These are phyloP conservation scores for Candida neerlandica DNA, from an alignment of 1,139 yeast genomes.

Conservation along the genomic window DNA sequence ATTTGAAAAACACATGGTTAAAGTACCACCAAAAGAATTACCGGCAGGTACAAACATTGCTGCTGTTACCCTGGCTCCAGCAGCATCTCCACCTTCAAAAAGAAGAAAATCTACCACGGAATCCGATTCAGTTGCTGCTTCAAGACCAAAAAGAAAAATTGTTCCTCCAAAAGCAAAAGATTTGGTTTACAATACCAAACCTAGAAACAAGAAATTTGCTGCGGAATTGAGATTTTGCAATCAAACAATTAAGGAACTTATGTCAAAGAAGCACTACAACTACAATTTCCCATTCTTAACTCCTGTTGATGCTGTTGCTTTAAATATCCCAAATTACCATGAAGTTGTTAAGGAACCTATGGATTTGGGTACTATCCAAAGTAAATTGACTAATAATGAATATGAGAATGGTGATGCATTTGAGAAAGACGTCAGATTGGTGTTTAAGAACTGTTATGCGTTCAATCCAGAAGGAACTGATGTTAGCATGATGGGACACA, in stretches of 20 bases:
- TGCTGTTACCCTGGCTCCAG: constrained; percentile 39
- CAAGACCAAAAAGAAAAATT: constrained; percentile 89
- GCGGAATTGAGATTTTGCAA: constrained; percentile 88
- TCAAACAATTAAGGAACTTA: constrained; percentile 78
- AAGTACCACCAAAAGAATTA: constrained; percentile 81
- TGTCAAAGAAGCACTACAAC: constrained; percentile 78
- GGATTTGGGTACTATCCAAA: constrained; percentile 88
- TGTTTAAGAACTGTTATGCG: constrained; percentile 84
- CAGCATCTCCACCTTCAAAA: constrained; percentile 37
- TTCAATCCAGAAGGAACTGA: constrained; percentile 97
- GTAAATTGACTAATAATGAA: constrained; percentile 80
- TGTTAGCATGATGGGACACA: constrained; percentile 93
- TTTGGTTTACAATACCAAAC: constrained; percentile 86
- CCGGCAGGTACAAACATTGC: constrained; percentile 54
- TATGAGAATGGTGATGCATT: constrained; percentile 90
- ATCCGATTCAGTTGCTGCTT: constrained; percentile 46
- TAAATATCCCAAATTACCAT: constrained; percentile 86
- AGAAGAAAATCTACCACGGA: constrained; percentile 44
- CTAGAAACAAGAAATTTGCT: constrained; percentile 88
- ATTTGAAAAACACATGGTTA: constrained; percentile 89
- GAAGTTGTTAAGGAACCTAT: constrained; percentile 89
- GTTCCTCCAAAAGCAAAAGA: constrained; percentile 97
- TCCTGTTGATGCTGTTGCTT: constrained; percentile 95
- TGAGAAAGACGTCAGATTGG: constrained; percentile 77
- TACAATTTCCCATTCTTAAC: constrained; percentile 87